phyloP scores from a whole-genome alignment of 75 land plant genomes.

The Cunninghamia lanceolata region DNA sequence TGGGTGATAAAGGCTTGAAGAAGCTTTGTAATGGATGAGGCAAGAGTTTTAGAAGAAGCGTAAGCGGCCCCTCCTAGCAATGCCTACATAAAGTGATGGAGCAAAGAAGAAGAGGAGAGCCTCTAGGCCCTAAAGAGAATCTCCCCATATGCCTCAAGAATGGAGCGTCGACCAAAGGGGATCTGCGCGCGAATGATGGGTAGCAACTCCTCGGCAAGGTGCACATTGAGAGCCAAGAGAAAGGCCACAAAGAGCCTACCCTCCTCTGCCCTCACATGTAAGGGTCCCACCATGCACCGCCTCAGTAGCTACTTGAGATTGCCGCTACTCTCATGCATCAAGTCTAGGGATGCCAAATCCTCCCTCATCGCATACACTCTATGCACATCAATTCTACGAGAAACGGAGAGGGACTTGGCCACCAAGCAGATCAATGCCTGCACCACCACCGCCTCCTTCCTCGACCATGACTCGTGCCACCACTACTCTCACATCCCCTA shows the following conservation, averaged over 20 bases:
- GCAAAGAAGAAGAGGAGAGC: slow-evolving; percentile 20
- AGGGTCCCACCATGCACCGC: slow-evolving; percentile 58
- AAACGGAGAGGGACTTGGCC: slow-evolving; percentile 46
- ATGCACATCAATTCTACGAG: slow-evolving; percentile 62
- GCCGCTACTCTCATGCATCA: slow-evolving; percentile 72
- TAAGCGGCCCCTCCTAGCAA: slow-evolving; percentile 76
- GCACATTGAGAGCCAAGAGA: slow-evolving; percentile 48
- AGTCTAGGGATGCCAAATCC: slow-evolving; percentile 69
- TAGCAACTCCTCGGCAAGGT: slow-evolving; percentile 57
- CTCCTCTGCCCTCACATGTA: too few species aligned
- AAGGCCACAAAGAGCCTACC: slow-evolving; percentile 67
- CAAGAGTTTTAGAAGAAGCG: slow-evolving; percentile 38
- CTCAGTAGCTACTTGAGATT: slow-evolving; percentile 65
- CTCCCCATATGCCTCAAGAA: too few species aligned
- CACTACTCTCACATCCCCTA: slow-evolving; percentile 69
- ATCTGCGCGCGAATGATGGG: slow-evolving; percentile 62
- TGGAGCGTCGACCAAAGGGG: too few species aligned
- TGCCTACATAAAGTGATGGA: slow-evolving; percentile 56
- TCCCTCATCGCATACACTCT: slow-evolving; percentile 61
- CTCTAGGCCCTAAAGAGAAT: slow-evolving; percentile 79
- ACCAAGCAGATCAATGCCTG: slow-evolving; percentile 67
- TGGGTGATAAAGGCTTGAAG: slow-evolving; percentile 65
- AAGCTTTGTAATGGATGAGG: slow-evolving; percentile 62
- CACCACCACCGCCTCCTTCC: slow-evolving; percentile 54
- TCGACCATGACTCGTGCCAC: slow-evolving; percentile 63